These are phyloP conservation scores for Apiospora malaysiana DNA, from an alignment of 2,329 filamentous ascomycete genomes.

Conservation along the genomic window DNA sequence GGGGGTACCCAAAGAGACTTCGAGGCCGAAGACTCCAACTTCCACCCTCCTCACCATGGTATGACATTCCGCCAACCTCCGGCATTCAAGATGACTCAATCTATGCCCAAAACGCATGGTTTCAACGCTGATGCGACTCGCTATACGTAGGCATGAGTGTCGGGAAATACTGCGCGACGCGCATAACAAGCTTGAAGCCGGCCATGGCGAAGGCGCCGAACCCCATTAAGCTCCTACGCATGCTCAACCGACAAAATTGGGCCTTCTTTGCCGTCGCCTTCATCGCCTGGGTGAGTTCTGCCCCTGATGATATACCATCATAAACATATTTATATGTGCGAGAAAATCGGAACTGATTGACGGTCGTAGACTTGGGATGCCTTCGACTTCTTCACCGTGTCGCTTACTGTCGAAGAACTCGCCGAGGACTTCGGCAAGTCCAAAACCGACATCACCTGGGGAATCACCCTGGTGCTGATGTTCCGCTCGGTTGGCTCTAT, in stretches of 20 bases:
- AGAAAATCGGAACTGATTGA: background rate
- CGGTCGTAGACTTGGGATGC: constrained; percentile 61
- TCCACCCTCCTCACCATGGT: constrained; percentile 51
- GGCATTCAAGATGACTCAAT: background rate
- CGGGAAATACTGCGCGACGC: constrained; percentile 55
- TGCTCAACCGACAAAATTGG: constrained; percentile 58
- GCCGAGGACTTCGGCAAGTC: constrained; percentile 57
- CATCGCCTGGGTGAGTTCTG: constrained; percentile 56
- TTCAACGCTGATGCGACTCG: background rate
- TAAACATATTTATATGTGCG: background rate
- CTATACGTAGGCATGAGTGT: constrained; percentile 17
- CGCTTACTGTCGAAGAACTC: constrained; percentile 61
- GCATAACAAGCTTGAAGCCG: constrained; percentile 62
- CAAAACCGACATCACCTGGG: constrained; percentile 67
- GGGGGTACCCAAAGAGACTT: background rate
- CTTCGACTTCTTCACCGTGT: constrained; percentile 72
- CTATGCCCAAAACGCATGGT: background rate
- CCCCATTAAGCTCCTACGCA: constrained; percentile 54
- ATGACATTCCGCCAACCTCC: constrained; percentile 44
- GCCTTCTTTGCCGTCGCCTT: constrained; percentile 62
- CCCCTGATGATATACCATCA: background rate
- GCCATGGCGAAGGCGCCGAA: constrained; percentile 61
- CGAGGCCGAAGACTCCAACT: constrained; percentile 28
- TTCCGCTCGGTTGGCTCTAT: constrained; percentile 62
- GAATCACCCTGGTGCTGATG: constrained; percentile 68